Conservation (phyloP, 148 eudicot species). For the Cornus kousa region DNA sequence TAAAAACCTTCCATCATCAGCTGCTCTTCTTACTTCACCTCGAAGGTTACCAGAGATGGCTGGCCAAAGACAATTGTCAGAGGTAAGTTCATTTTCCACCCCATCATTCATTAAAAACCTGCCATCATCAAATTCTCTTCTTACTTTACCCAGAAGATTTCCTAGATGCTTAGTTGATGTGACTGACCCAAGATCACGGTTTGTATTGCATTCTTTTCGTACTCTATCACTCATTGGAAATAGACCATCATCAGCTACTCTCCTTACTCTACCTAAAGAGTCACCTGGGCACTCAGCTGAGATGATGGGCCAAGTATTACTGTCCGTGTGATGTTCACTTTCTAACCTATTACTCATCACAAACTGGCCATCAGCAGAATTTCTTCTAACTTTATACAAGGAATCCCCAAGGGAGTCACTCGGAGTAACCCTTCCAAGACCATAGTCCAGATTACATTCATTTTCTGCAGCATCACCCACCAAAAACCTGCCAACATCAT, state of each 20-base stretch:
- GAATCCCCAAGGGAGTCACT: constrained; percentile 4
- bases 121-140: not conserved
- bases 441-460: constrained; percentile 1
- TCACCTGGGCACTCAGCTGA: constrained; percentile 5
- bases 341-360: constrained; percentile 10
- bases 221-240: constrained; percentile 7
- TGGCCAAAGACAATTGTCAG: not conserved
- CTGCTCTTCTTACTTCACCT: constrained; percentile 2
- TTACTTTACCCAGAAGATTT: not conserved
- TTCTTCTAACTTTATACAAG: constrained; percentile 9
- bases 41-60: not conserved
- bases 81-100: not conserved
- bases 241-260: constrained; percentile 9
- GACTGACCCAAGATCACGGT: not conserved
- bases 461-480: not conserved
- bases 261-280: not conserved
- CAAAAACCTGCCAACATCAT: constrained; percentile 6
- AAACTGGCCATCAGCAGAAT: constrained; percentile 1
- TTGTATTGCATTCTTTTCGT: constrained; percentile 7
- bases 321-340: constrained; percentile 7
- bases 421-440: not conserved
- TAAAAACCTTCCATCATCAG: constrained; percentile 8
- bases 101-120: not conserved
- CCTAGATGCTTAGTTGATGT: not conserved
- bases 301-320: not conserved